Evolutionary conservation across 1,284 basidiomycete species (phyloP).

Genomic region (Naganishia sp.): DNA sequence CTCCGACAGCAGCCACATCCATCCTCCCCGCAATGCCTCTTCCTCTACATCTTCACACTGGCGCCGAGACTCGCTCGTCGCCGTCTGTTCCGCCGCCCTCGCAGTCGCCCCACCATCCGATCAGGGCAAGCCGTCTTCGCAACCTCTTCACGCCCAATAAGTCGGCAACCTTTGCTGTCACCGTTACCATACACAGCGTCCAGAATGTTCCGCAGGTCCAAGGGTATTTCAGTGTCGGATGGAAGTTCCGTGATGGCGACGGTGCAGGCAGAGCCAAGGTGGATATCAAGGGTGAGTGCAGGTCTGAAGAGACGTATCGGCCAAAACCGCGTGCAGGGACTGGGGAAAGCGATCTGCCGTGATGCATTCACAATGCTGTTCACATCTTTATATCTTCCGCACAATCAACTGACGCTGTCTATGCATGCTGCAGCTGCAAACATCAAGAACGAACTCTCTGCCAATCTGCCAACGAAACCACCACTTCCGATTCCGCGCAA

Average conservation of each 20-base stretch:
- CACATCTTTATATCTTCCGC: too few relatives aligned
- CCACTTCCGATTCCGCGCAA: constrained; percentile 10
- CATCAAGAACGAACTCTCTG: neutral
- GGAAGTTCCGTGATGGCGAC: constrained; percentile 33
- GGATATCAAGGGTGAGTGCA: constrained; percentile 27
- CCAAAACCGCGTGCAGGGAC: too few relatives aligned
- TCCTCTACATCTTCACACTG: constrained; percentile 5
- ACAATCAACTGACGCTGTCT: too few relatives aligned
- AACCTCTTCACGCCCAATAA: constrained; percentile 29
- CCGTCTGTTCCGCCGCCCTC: neutral
- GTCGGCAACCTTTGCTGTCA: constrained; percentile 30
- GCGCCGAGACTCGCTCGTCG: neutral
- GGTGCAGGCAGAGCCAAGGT: constrained; percentile 20
- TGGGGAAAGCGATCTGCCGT: too few relatives aligned
- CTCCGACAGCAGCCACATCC: neutral
- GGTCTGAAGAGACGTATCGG: too few relatives aligned
- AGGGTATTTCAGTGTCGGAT: constrained; percentile 31
- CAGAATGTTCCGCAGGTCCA: constrained; percentile 32
- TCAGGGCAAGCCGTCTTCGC: constrained; percentile 12
- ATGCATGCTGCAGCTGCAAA: neutral
- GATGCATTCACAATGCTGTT: too few relatives aligned
- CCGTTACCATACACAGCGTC: constrained; percentile 31
- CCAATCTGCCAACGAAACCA: neutral
- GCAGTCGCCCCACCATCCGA: constrained; percentile 1
- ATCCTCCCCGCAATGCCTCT: neutral